Evolutionary conservation across 495 filamentous ascomycete species (phyloP).

Genomic region (Tuber magnatum): DNA sequence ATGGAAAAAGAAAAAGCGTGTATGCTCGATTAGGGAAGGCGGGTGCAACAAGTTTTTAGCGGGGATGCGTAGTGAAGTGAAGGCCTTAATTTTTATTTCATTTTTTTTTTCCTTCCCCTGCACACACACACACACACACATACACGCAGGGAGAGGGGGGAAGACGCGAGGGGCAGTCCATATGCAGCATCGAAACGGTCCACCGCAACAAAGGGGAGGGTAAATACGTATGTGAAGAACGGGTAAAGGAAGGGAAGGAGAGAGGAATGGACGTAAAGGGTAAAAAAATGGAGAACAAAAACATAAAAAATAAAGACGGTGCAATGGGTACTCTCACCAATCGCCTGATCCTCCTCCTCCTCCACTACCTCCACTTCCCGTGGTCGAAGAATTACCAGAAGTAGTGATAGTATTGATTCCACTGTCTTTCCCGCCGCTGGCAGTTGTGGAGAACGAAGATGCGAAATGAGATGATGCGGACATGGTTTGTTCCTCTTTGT

Average conservation of each 20-base stretch:
- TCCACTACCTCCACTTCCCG: conserved; percentile 18
- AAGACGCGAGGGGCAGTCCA: conserved; percentile 11
- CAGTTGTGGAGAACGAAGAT: conserved; percentile 30
- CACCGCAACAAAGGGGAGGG: conserved; percentile 9
- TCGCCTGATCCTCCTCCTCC: conserved; percentile 23
- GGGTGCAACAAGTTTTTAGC: not conserved
- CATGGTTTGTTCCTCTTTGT: conserved; percentile 27
- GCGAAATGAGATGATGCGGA: conserved; percentile 35
- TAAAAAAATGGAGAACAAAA: conserved; percentile 8
- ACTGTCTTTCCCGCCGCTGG: conserved; percentile 15
- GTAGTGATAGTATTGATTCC: conserved; percentile 16
- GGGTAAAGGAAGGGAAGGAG: not conserved
- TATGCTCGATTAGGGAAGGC: not conserved
- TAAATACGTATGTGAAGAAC: not conserved
- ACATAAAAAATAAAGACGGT: conserved; percentile 7
- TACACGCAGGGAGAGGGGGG: conserved; percentile 9
- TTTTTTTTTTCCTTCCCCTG: not conserved
- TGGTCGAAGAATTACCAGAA: conserved; percentile 19
- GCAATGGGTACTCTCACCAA: conserved; percentile 26
- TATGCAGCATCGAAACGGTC: not conserved
- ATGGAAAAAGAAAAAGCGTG: not conserved
- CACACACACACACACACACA: no score
- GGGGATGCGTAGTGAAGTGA: not conserved
- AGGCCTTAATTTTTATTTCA: not conserved
- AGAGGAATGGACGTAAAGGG: not conserved